A percentile compares a stretch with the other conserved stretches of the same genome.
Evolutionary conservation across 2,329 filamentous ascomycete genomes (phyloP).

Genomic region (Alternaria incomplexa): DNA sequence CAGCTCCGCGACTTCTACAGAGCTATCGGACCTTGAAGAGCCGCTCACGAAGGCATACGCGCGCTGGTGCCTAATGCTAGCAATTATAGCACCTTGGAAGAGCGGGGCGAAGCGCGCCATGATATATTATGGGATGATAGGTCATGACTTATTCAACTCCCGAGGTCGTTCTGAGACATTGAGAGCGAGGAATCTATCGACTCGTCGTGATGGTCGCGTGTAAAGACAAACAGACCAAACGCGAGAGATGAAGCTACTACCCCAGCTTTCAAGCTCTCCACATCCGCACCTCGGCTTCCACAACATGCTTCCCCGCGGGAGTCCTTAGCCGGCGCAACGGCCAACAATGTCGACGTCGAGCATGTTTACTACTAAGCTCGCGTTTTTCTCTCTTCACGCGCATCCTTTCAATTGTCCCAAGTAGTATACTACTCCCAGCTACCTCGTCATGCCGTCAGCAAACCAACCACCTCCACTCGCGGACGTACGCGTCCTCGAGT

Average conservation of each 20-base stretch:
- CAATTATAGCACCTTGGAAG: not conserved
- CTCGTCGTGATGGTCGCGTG: not conserved
- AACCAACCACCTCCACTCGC: slow-evolving; percentile 57
- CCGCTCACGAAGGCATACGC: not conserved
- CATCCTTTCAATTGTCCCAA: not conserved
- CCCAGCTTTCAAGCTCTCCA: slow-evolving; percentile 4
- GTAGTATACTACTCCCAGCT: not conserved
- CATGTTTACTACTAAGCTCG: slow-evolving; percentile 11
- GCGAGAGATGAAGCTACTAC: not conserved
- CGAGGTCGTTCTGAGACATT: too few species aligned
- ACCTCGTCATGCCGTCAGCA: slow-evolving; percentile 27
- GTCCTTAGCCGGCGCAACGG: slow-evolving; percentile 36
- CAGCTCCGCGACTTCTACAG: not conserved
- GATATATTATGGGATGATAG: not conserved
- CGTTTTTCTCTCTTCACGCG: not conserved
- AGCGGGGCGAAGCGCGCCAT: not conserved
- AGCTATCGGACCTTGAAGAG: not conserved
- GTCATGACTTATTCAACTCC: not conserved
- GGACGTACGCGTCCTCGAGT: slow-evolving; percentile 68
- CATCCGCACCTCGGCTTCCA: slow-evolving; percentile 37
- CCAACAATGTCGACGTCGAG: slow-evolving; percentile 40
- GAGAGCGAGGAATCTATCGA: not conserved
- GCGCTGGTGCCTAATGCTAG: not conserved
- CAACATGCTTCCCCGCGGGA: slow-evolving; percentile 35
- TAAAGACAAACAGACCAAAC: not conserved